A percentile compares a stretch with the other conserved stretches of the same genome.
These are phyloP conservation scores for Colletotrichum lini DNA, from an alignment of 2,329 filamentous ascomycete species.

Conservation along the genomic window DNA sequence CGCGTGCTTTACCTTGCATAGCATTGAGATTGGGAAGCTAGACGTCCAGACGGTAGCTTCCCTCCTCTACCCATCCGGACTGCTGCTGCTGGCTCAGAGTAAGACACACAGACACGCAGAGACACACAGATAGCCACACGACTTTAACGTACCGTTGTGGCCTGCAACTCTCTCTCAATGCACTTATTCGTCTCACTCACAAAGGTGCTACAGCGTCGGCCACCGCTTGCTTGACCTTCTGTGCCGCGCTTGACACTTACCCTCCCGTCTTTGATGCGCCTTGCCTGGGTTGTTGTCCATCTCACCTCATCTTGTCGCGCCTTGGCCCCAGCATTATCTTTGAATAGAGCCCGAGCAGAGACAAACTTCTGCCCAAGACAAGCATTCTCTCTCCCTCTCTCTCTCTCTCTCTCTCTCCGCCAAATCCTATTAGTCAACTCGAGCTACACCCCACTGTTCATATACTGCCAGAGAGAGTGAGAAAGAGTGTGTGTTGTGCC, in stretches of 20 bases:
- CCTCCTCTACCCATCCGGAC: too few relatives aligned
- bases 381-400: constrained; percentile 1
- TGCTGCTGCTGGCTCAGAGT: neutral
- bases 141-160: neutral
- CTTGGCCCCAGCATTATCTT: constrained; percentile 33
- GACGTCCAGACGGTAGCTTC: neutral
- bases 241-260: constrained; percentile 13
- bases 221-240: neutral
- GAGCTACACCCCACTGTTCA: neutral
- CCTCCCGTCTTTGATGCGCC: constrained; percentile 8
- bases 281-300: neutral
- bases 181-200: neutral
- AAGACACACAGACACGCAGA: neutral
- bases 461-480: too few relatives aligned
- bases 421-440: constrained; percentile 10
- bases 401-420: constrained; percentile 9
- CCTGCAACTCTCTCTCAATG: neutral
- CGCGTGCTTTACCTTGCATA: constrained; percentile 14
- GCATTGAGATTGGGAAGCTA: constrained; percentile 27
- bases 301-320: constrained; percentile 10
- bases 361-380: constrained; percentile 18
- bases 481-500: neutral
- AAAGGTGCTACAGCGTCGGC: neutral
- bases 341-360: constrained; percentile 21
- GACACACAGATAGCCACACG: neutral